Conservation (phyloP, 495 filamentous ascomycete species). For the Alectoria sarmentosa region DNA sequence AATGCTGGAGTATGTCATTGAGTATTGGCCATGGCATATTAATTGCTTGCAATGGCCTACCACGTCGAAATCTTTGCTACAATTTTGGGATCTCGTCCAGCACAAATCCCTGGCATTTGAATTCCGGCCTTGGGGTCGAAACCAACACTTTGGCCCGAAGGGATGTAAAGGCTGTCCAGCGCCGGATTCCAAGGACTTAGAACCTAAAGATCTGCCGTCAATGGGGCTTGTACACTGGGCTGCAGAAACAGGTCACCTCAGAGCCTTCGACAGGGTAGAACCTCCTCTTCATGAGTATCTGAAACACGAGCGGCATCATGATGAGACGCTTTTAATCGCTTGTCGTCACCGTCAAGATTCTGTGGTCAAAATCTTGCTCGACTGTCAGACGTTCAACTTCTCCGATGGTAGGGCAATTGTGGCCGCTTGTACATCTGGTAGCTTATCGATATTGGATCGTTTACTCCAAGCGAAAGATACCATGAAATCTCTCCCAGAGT, state of each 20-base stretch:
- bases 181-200: background rate
- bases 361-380: slow-evolving; percentile 1
- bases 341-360: slow-evolving; percentile 12
- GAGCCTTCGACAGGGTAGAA: background rate
- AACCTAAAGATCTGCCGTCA: background rate
- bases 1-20: slow-evolving; percentile 15
- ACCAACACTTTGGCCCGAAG: slow-evolving; percentile 12
- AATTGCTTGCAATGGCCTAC: background rate
- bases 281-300: slow-evolving; percentile 3
- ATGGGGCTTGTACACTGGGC: slow-evolving; percentile 16
- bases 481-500: background rate
- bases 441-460: background rate
- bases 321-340: slow-evolving; percentile 12
- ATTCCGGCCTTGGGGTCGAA: slow-evolving; percentile 19
- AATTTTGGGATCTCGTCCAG: slow-evolving; percentile 5
- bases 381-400: background rate
- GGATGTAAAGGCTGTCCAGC: slow-evolving; percentile 14
- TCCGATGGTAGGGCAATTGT: background rate
- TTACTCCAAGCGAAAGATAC: background rate
- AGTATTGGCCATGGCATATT: slow-evolving; percentile 17
- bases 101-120: slow-evolving; percentile 13
- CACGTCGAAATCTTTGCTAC: background rate
- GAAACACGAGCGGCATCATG: slow-evolving; percentile 11
- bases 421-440: slow-evolving; percentile 1
- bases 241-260: slow-evolving; percentile 12